Evolutionary conservation across 129 eudicot genomes (phyloP).

Genomic region (Smallanthus sonchifolius): DNA sequence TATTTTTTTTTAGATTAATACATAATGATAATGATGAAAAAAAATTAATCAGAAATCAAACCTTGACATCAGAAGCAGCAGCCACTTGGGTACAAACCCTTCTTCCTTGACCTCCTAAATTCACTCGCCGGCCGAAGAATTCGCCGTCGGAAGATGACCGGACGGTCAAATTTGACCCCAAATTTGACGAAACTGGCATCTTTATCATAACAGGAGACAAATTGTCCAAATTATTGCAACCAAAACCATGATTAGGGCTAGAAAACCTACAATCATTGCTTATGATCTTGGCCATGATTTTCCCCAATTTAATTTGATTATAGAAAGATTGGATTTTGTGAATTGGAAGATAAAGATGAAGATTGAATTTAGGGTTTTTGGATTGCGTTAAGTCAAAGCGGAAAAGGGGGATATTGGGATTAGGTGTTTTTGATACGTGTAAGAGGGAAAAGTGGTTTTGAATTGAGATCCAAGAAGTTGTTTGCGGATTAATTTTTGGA

Average conservation of each 20-base stretch:
- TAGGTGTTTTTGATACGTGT: slow-evolving; percentile 20
- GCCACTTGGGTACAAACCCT: slow-evolving; percentile 7
- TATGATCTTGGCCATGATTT: slow-evolving; percentile 24
- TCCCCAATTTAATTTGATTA: neutral
- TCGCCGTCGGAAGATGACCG: slow-evolving; percentile 25
- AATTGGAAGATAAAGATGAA: slow-evolving; percentile 5
- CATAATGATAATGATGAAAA: too few relatives aligned
- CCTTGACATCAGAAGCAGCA: slow-evolving; percentile 31
- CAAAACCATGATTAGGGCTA: slow-evolving; percentile 21
- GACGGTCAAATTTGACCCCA: slow-evolving; percentile 14
- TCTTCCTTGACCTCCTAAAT: slow-evolving; percentile 12
- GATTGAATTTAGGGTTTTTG: slow-evolving; percentile 17
- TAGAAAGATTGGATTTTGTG: neutral
- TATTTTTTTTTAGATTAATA: too few relatives aligned
- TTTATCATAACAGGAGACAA: slow-evolving; percentile 22
- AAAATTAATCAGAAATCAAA: neutral
- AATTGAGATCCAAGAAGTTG: slow-evolving; percentile 20
- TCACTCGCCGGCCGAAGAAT: slow-evolving; percentile 26
- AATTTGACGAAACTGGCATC: slow-evolving; percentile 19
- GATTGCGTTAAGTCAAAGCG: slow-evolving; percentile 20
- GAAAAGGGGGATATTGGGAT: slow-evolving; percentile 12
- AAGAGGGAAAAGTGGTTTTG: slow-evolving; percentile 15
- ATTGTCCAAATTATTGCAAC: slow-evolving; percentile 6
- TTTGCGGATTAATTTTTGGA: slow-evolving; percentile 23
- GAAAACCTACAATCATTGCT: slow-evolving; percentile 15